Evolutionary conservation across 2,329 filamentous ascomycete genomes (phyloP).

Genomic region (Hymenoscyphus fraxineus): DNA sequence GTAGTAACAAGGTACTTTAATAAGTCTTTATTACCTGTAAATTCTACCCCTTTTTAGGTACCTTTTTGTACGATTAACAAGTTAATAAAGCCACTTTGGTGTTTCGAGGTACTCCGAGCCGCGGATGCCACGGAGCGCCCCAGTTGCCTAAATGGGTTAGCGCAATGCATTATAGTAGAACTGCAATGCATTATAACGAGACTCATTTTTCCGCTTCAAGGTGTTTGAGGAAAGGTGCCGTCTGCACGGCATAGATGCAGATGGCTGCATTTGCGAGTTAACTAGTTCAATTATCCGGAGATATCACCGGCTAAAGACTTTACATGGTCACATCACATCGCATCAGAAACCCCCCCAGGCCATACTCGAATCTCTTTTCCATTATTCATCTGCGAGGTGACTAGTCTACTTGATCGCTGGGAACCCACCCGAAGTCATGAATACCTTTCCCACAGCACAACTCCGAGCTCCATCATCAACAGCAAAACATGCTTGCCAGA

Average conservation of each 20-base stretch:
- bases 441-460: constrained; percentile 16
- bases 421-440: constrained; percentile 25
- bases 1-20: too few relatives aligned
- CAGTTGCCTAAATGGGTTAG: too few relatives aligned
- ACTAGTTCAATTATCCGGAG: background rate
- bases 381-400: constrained; percentile 33
- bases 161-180: too few relatives aligned
- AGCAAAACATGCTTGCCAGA: constrained; percentile 19
- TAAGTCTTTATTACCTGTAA: too few relatives aligned
- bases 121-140: too few relatives aligned
- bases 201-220: background rate
- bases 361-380: constrained; percentile 28
- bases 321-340: background rate
- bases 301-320: too few relatives aligned
- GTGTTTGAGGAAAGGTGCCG: constrained; percentile 1
- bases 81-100: too few relatives aligned
- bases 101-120: too few relatives aligned
- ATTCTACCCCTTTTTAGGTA: too few relatives aligned
- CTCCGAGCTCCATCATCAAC: constrained; percentile 13
- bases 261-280: background rate
- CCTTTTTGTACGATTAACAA: too few relatives aligned
- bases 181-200: too few relatives aligned
- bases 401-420: constrained; percentile 30
- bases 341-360: constrained; percentile 1
- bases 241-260: constrained; percentile 3